Percentiles rank a stretch among this genome's conserved stretches.
These are phyloP conservation scores for Artemisia princeps DNA, from an alignment of 140 eudicot genomes.

Conservation along the genomic window DNA sequence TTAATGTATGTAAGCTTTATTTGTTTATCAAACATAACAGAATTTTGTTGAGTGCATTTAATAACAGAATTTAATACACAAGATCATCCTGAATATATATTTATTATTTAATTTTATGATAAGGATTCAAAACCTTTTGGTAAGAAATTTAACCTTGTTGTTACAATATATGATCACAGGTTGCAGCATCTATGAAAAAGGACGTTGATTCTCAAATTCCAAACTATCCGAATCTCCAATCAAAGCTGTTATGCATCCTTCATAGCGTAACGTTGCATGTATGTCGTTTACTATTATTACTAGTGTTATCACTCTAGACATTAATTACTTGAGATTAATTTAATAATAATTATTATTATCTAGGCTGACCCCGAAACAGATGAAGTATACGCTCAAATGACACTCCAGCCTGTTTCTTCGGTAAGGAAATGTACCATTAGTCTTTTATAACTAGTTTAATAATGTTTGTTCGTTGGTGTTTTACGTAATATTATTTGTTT, in stretches of 20 bases:
- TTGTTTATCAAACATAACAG: slow-evolving; percentile 21
- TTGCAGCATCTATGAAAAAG: slow-evolving; percentile 84
- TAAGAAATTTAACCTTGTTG: neutral
- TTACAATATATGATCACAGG: slow-evolving; percentile 34
- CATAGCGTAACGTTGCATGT: slow-evolving; percentile 79
- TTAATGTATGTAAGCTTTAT: slow-evolving; percentile 21
- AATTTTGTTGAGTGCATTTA: slow-evolving; percentile 13
- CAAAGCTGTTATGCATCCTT: slow-evolving; percentile 73
- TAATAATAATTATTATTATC: neutral
- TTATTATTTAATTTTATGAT: too few relatives aligned
- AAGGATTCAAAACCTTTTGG: too few relatives aligned
- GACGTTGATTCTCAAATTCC: slow-evolving; percentile 84
- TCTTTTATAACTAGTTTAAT: neutral
- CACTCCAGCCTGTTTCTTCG: slow-evolving; percentile 84
- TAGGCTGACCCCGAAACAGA: slow-evolving; percentile 96
- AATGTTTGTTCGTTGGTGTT: neutral
- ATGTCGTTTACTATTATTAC: slow-evolving; percentile 4
- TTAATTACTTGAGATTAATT: too few relatives aligned
- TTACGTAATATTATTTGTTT: slow-evolving; percentile 27
- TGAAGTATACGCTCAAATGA: slow-evolving; percentile 91
- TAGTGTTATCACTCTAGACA: too few relatives aligned
- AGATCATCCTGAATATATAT: neutral
- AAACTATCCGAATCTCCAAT: slow-evolving; percentile 70
- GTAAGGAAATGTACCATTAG: slow-evolving; percentile 29
- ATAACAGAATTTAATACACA: neutral